Base-by-base conservation (phyloP, 495 filamentous ascomycete genomes). In the Neurospora tetrasperma region DNA sequence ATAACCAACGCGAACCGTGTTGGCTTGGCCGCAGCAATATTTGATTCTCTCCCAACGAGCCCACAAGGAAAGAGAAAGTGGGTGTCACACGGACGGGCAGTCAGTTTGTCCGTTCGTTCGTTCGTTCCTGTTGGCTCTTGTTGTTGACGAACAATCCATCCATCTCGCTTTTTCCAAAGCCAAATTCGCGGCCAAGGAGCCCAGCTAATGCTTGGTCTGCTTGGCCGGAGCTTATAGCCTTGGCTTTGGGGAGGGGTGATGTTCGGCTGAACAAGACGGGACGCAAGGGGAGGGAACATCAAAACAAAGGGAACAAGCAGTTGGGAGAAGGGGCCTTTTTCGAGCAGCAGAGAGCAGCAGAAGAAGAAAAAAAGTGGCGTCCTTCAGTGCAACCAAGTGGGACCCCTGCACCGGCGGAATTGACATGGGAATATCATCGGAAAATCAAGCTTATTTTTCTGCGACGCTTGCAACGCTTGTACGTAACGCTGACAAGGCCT, bases 391-490 rank as follows among this genome's bases (percentile, higher is more conserved):
- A 71, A 71, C 39, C 35, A 35, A 62, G 54, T 27, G 70, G 70
- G 70, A 77, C 44, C 76, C 76, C 69, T 76, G 76, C 71, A 75
- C 70, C 70, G 14, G 66, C 72, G 62, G 71, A 71, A 72, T 77
- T 78, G 76, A 70, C 73, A 79, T 77, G 75, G 79, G 46, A 78
- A 77, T 75, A 71, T 70, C 74, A 73, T 73, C 73, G 75, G 70
- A 78, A 35, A 76, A 77, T 77, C 79, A 79, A 80, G 78, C 79
- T 80, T 80, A 79, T 78, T 79, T 78, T 73, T 70, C 76, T 68
- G 70, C 73, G 74, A 73, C 72, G 54, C 54, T 31, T 62, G 54
- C 27, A 9, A 62, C 23, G 48, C 48, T 54, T 54, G n/a, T 31
- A 31, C 27, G 27, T 9, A 11, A 54, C 43, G 7, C 16, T 44